Evolutionary conservation across 164 flowering plant species (phyloP).

Genomic region (Magnolia changhungtana): DNA sequence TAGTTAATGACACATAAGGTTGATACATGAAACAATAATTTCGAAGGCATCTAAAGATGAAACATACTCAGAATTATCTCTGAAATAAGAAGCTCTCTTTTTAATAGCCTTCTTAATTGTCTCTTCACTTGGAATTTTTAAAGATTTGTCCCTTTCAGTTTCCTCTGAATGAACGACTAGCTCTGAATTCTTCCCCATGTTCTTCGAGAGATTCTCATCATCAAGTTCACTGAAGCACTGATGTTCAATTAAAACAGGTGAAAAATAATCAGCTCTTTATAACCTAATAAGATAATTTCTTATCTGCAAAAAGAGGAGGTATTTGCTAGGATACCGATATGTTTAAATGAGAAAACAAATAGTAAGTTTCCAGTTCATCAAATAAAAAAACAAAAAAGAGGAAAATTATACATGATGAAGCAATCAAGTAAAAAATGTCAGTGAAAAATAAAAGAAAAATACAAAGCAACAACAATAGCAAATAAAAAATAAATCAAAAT

Average conservation of each 20-base stretch:
- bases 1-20: background rate
- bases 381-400: no score
- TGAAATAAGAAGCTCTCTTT: slow-evolving; percentile 60
- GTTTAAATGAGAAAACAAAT: no score
- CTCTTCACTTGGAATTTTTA: slow-evolving; percentile 36
- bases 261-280: background rate
- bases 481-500: no score
- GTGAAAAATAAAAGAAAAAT: no score
- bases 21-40: background rate
- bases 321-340: no score
- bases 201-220: slow-evolving; percentile 27
- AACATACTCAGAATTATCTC: slow-evolving; percentile 68
- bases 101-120: slow-evolving; percentile 55
- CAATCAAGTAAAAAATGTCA: no score
- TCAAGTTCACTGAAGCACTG: slow-evolving; percentile 35
- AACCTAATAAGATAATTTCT: no score
- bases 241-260: background rate
- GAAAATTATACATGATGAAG: no score
- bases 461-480: no score
- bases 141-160: slow-evolving; percentile 17
- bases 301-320: no score
- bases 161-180: slow-evolving; percentile 18
- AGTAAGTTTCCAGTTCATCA: no score
- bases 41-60: background rate
- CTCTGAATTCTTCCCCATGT: slow-evolving; percentile 17